A percentile compares a stretch with the other conserved stretches of the same genome.
These are phyloP conservation scores for Lasiodiplodia sp. DNA, from an alignment of 2,329 filamentous ascomycete genomes.

Conservation along the genomic window DNA sequence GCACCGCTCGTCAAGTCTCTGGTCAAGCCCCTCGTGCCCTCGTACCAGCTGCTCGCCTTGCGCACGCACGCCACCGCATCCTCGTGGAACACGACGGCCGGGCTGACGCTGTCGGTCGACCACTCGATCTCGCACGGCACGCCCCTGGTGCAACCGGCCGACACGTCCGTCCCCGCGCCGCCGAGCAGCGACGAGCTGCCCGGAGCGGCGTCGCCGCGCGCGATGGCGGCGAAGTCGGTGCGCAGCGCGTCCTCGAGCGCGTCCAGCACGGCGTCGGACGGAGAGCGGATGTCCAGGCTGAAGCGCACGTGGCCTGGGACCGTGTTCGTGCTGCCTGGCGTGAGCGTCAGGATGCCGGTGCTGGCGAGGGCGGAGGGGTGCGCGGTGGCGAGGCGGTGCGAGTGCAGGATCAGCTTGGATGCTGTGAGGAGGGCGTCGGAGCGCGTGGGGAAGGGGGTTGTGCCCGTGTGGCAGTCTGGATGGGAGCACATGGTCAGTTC, in stretches of 20 bases:
- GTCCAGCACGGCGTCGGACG: constrained; percentile 63
- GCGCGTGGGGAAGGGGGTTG: constrained; percentile 71
- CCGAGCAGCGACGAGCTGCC: constrained; percentile 4
- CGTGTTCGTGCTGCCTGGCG: constrained; percentile 76
- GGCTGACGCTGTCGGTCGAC: constrained; percentile 67
- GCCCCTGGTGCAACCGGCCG: constrained; percentile 53
- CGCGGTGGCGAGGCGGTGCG: constrained; percentile 67
- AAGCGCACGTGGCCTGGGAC: constrained; percentile 73
- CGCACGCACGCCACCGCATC: constrained; percentile 72
- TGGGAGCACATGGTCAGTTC: neutral
- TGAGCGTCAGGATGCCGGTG: constrained; percentile 72
- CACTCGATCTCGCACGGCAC: constrained; percentile 65
- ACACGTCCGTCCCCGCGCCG: constrained; percentile 60
- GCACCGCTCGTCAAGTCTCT: constrained; percentile 69
- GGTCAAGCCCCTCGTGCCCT: constrained; percentile 66
- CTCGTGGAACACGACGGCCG: constrained; percentile 69
- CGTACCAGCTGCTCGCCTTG: constrained; percentile 59
- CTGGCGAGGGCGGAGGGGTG: constrained; percentile 67
- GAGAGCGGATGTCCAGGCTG: constrained; percentile 71
- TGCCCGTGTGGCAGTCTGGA: constrained; percentile 75
- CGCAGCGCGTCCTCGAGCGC: constrained; percentile 65
- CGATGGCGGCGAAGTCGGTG: constrained; percentile 66
- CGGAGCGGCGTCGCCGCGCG: constrained; percentile 36
- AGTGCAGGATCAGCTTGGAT: constrained; percentile 71
- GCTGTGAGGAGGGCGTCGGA: constrained; percentile 74